Evolutionary conservation across 495 filamentous ascomycete species (phyloP).

Genomic region (Pseudevernia furfuracea): DNA sequence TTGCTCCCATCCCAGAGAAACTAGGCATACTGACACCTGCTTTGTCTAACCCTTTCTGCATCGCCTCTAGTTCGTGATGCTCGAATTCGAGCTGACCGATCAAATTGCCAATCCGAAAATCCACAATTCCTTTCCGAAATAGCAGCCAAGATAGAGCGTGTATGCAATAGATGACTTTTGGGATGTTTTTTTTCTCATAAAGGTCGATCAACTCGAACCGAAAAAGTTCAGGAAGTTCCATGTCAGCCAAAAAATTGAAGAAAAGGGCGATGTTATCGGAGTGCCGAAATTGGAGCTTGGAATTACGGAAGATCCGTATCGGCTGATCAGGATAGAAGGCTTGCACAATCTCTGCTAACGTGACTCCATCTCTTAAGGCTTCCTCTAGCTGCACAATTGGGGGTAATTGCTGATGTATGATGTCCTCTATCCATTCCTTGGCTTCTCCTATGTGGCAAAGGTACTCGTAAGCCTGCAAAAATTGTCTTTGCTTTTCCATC

Average conservation of each 20-base stretch:
- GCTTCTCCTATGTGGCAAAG: slow-evolving; percentile 98
- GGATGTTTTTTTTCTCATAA: slow-evolving; percentile 99
- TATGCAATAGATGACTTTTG: slow-evolving; percentile 98
- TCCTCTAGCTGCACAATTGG: slow-evolving; percentile 96
- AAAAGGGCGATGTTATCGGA: slow-evolving; percentile 95
- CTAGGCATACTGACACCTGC: slow-evolving; percentile 92
- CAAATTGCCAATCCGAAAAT: slow-evolving; percentile 96
- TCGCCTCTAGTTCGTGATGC: slow-evolving; percentile 92
- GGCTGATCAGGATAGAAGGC: slow-evolving; percentile 68
- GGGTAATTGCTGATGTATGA: slow-evolving; percentile 81
- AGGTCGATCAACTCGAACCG: slow-evolving; percentile 95
- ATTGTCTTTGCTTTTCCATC: slow-evolving; percentile 98
- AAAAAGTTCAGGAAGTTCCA: slow-evolving; percentile 96
- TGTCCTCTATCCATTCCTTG: slow-evolving; percentile 97
- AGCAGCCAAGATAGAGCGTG: slow-evolving; percentile 95
- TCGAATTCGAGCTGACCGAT: slow-evolving; percentile 97
- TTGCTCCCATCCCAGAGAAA: slow-evolving; percentile 92
- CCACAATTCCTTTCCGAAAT: slow-evolving; percentile 86
- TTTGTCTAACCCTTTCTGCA: slow-evolving; percentile 92
- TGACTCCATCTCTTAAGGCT: slow-evolving; percentile 85
- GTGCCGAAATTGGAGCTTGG: slow-evolving; percentile 85
- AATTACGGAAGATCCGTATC: slow-evolving; percentile 74
- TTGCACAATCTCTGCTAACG: slow-evolving; percentile 92
- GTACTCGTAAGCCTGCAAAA: slow-evolving; percentile 96
- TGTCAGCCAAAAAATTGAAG: slow-evolving; percentile 83